Conservation (phyloP, 2,329 filamentous ascomycete species). For the Pseudocercospora fuligena region DNA sequence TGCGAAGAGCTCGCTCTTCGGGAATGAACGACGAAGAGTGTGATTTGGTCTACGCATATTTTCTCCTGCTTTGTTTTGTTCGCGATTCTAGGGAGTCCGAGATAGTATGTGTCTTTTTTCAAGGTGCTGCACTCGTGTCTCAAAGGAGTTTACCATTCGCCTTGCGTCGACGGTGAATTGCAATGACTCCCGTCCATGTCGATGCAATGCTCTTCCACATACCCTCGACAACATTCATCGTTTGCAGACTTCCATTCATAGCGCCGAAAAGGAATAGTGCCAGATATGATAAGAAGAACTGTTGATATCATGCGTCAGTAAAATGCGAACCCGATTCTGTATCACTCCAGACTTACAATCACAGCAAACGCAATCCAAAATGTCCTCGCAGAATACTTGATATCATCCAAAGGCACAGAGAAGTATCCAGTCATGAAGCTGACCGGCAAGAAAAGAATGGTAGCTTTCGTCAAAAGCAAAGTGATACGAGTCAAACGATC, state of each 20-base stretch:
- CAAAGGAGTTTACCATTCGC: slow-evolving; percentile 1
- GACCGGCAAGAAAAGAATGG: slow-evolving; percentile 75
- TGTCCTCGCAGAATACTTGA: slow-evolving; percentile 64
- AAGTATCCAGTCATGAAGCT: slow-evolving; percentile 71
- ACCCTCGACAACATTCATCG: slow-evolving; percentile 21
- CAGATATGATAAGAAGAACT: slow-evolving; percentile 61
- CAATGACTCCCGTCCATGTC: slow-evolving; percentile 15
- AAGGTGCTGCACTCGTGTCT: not conserved
- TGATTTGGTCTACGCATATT: not conserved
- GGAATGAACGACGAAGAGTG: not conserved
- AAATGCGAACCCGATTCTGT: not conserved
- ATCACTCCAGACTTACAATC: slow-evolving; percentile 42
- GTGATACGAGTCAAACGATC: slow-evolving; percentile 74
- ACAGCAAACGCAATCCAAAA: slow-evolving; percentile 73
- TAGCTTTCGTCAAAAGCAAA: slow-evolving; percentile 73
- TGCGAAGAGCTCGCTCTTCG: not conserved
- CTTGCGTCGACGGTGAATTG: slow-evolving; percentile 11
- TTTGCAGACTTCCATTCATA: slow-evolving; percentile 62
- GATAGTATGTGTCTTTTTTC: not conserved
- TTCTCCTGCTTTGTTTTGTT: not conserved
- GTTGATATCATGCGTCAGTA: not conserved
- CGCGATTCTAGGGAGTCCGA: not conserved
- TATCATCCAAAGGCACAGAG: slow-evolving; percentile 65
- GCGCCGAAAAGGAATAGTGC: slow-evolving; percentile 63
- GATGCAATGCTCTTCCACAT: slow-evolving; percentile 23